Conservation (phyloP, 2,329 filamentous ascomycete genomes). For the Domatiomyces catenatus region DNA sequence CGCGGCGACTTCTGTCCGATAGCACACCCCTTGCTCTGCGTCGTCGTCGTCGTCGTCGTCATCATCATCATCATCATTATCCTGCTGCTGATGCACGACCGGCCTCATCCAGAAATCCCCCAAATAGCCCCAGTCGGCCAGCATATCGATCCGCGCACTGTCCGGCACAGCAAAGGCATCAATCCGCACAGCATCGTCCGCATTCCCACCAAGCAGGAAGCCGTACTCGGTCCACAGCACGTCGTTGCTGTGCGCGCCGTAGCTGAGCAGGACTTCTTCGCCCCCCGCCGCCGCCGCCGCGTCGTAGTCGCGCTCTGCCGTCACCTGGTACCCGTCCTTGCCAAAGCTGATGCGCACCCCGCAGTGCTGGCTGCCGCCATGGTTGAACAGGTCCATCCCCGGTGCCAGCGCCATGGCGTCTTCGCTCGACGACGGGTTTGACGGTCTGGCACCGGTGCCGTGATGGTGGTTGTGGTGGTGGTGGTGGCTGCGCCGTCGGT, state of each 20-base stretch:
- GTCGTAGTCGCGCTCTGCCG: background rate
- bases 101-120: slow-evolving; percentile 7
- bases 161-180: slow-evolving; percentile 6
- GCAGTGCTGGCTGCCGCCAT: slow-evolving; percentile 1
- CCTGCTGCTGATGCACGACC: background rate
- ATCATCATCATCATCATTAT: background rate
- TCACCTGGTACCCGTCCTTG: slow-evolving; percentile 2
- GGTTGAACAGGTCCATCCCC: slow-evolving; percentile 15
- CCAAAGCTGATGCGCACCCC: slow-evolving; percentile 2
- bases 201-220: slow-evolving; percentile 8
- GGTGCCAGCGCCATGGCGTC: slow-evolving; percentile 13
- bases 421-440: slow-evolving; percentile 5
- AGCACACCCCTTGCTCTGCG: slow-evolving; percentile 5
- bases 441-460: slow-evolving; percentile 1
- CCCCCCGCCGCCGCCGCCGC: too few species aligned
- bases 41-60: background rate
- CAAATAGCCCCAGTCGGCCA: slow-evolving; percentile 7
- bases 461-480: too few species aligned
- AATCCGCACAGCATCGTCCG: slow-evolving; percentile 4
- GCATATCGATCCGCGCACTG: background rate
- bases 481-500: background rate
- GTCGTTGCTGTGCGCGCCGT: slow-evolving; percentile 12
- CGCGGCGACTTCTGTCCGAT: slow-evolving; percentile 9
- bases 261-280: slow-evolving; percentile 9
- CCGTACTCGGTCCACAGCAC: slow-evolving; percentile 11